Evolutionary conservation across 257 asterid species (phyloP), one percentile per base, ranked within the genome.

Genomic region (Anisodus acutangulus): DNA sequence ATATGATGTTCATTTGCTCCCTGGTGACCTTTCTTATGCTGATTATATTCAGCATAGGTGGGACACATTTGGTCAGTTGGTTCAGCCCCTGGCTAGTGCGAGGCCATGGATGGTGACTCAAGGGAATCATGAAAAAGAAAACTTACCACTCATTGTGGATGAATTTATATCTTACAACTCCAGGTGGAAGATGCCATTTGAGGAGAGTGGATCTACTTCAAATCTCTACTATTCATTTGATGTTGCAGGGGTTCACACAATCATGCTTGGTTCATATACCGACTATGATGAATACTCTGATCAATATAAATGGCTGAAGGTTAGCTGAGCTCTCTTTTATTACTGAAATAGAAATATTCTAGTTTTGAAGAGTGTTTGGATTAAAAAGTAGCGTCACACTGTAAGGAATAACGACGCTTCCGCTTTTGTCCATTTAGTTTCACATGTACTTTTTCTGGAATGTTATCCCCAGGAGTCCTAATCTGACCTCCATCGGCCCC

Each of bases 31-130:
- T 70, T 89, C 99, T 3, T 97, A 97, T 81, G 99, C 99, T 55
- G 97, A 97, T 89, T 93, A 91, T 80, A 64, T 95, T 69, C 99
- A 97, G 82, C 83, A 35, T 59, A 89, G 83, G 88, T 97, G 99
- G 99, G 99, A 97, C 88, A 92, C 98, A 0, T 97, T 93, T 59
- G 99, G 99, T 39, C 91, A 92, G 88, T 91, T 97, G 78, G 97
- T 97, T 84, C 94, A 97, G 91, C 99, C 98, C 3, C 94, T 95
- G 71, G 99, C 99, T 3, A 97, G 99, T 84, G 83, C 93, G 41
- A 93, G 96, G 51, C 99, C 99, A 3, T 97, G 99, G 99, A 97
- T 97, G 99, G 99, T 97, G 88, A 95, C 99, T 13, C 97, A 95
- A 87, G 99, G 99, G 82, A 95, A 97, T 89, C 99, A 92, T 71